Percentiles rank a stretch among this genome's conserved stretches.
These are phyloP conservation scores for Scutellaria galericulata DNA, from an alignment of 257 asterid genomes.

Conservation along the genomic window DNA sequence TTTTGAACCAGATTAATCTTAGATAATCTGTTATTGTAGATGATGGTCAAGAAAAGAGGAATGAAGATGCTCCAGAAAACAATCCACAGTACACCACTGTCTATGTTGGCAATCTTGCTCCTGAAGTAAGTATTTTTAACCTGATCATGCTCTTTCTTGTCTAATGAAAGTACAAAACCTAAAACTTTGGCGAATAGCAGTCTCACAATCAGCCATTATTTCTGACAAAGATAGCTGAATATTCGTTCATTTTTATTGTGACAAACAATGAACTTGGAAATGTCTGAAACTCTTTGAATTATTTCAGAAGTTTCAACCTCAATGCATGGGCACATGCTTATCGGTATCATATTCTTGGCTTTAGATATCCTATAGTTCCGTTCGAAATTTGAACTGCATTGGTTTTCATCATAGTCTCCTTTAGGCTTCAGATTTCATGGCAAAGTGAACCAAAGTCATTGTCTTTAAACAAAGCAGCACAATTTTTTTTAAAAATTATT, in stretches of 20 bases:
- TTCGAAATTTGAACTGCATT: not conserved
- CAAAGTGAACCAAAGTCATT: conserved; percentile 18
- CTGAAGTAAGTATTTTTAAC: conserved; percentile 58
- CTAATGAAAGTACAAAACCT: not conserved
- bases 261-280: conserved; percentile 19
- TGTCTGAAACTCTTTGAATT: conserved; percentile 10
- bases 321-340: not conserved
- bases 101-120: conserved; percentile 88
- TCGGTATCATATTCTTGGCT: not conserved
- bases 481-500: not conserved
- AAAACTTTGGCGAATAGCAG: not conserved
- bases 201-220: not conserved
- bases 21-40: conserved; percentile 50
- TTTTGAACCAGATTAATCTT: not conserved
- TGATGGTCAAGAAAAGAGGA: conserved; percentile 62
- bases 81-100: conserved; percentile 81
- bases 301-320: conserved; percentile 5
- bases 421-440: not conserved
- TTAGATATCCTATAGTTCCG: not conserved
- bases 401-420: not conserved
- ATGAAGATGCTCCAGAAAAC: conserved; percentile 81
- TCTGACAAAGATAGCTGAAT: not conserved
- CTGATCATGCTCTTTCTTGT: not conserved
- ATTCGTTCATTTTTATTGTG: not conserved
- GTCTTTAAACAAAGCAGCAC: not conserved